Evolutionary conservation across 2,329 filamentous ascomycete genomes (phyloP).

Genomic region (Colletotrichum australisinense): DNA sequence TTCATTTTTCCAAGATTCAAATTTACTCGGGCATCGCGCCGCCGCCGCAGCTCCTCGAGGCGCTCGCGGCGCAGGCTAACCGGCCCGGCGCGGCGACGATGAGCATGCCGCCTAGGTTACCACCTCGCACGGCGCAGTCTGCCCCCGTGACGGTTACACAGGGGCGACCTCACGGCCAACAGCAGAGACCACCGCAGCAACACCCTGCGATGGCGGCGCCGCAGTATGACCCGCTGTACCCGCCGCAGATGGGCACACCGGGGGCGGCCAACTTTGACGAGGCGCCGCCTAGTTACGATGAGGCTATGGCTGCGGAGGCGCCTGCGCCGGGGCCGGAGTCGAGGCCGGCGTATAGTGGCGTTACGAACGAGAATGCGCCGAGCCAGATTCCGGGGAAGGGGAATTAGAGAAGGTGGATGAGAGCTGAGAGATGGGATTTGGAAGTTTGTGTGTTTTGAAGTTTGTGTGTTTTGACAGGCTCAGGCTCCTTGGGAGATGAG

Average conservation of each 20-base stretch:
- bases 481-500: background rate
- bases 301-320: conserved; percentile 85
- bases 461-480: background rate
- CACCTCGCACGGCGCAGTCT: conserved; percentile 45
- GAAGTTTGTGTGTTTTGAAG: background rate
- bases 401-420: conserved; percentile 37
- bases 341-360: conserved; percentile 75
- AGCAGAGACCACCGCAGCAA: conserved; percentile 39
- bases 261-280: conserved; percentile 69
- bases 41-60: conserved; percentile 79
- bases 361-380: conserved; percentile 70
- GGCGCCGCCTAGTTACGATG: conserved; percentile 94
- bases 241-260: conserved; percentile 64
- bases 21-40: conserved; percentile 91
- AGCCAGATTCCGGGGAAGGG: conserved; percentile 58
- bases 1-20: conserved; percentile 79
- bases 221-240: conserved; percentile 64
- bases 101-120: conserved; percentile 48
- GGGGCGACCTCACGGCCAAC: conserved; percentile 7
- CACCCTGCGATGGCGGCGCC: conserved; percentile 40
- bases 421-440: too few species aligned
- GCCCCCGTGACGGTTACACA: conserved; percentile 40
- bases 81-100: conserved; percentile 51
- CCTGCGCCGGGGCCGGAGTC: conserved; percentile 75
- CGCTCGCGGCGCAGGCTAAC: conserved; percentile 52